Evolutionary conservation across 1,284 basidiomycete genomes (phyloP), one percentile per base, ranked within the genome.

Genomic region (Exobasidium cylindrosporum): DNA sequence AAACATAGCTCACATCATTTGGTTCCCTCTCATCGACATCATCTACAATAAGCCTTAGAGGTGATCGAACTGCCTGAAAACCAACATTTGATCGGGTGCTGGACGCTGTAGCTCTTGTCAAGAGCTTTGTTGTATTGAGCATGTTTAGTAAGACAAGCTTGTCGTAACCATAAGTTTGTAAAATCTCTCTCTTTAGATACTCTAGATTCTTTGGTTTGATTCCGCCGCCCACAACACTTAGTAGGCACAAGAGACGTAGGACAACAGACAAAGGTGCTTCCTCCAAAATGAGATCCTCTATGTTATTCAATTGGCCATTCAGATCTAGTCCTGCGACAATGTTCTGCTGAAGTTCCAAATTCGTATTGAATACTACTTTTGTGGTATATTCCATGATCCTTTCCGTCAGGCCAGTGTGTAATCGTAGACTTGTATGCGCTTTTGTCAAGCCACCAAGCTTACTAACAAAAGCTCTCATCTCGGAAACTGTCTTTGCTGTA

Each of bases 321-420:
- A 73, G 24, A 17, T 75, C 72, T 4, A 71, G 44, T 0, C 74
- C 74, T 0, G 93, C 91, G 14, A 98, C 86, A 29, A 97, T 84
- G 80, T 97, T 97, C 81, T 98, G 96, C 78, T 98, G 95, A 21
- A 96, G 90, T 82, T 98, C 95, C 10, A 99, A 84, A 23, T 88
- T 89, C 75, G 88, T 89, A 81, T 92, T 92, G 83, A 98, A 98
- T 58, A 88, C 83, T 44, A 95, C 90, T 24, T 67, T 54, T 60
- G 87, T 85, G 1, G 94, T 97, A 67, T 88, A 83, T 13, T 88
- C 87, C 70, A 94, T 87, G 49, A 98, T 84, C 77, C 91, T 83
- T 81, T 98, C 96, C n/a, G 92, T 93, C 43, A 98, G 80, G 14
- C 89, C 89, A 54, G 93, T 98, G 80, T 99, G 95, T 58, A 97